Evolutionary conservation across 257 asterid species (phyloP), one percentile per base, ranked within the genome.

Genomic region (Echium plantagineum): DNA sequence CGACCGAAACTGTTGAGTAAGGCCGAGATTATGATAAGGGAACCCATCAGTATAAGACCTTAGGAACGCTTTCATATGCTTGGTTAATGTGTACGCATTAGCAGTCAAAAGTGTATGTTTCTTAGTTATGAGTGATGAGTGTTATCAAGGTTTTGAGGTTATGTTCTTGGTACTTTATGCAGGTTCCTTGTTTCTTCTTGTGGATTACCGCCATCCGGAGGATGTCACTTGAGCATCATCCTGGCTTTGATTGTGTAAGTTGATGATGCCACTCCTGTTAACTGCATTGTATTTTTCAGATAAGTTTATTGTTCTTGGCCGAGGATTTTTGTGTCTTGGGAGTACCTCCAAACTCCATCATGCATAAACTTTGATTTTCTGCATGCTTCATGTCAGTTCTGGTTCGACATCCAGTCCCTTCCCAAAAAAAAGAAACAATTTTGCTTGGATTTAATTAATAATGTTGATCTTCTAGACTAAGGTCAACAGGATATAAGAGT

Each of bases 171-270:
- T 60, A 67, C 55, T 66, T 62, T 63, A 61, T 76, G 74, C 85
- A 90, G 96, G 80, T 76, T 57, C 97, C 98, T 31, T 77, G 85
- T 74, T 93, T 93, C 78, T 66, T 89, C 66, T 71, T 82, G 75
- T 77, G 90, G 84, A 61, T 93, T 63, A 63, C 80, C 59, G 83
- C 85, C 73, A 55, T 86, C 59, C 87, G 94, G n/a, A 80, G 83
- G 63, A 93, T 89, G 98, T 86, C 97, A 60, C 66, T 84, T 75
- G 74, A 80, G 68, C 87, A 83, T 74, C 94, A 93, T 78, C 81
- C 91, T 71, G 98, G 94, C 68, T 93, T 93, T 86, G 94, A 93
- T 77, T 74, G 76, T 78, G 98, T 93, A 83, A 84, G 97, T 47
- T 71, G 38, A 66, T 20, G 54, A 24, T 58, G 62, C 55, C 47